Base-by-base conservation (phyloP, 73 alveolate species). In the Symbiodinium natans region DNA sequence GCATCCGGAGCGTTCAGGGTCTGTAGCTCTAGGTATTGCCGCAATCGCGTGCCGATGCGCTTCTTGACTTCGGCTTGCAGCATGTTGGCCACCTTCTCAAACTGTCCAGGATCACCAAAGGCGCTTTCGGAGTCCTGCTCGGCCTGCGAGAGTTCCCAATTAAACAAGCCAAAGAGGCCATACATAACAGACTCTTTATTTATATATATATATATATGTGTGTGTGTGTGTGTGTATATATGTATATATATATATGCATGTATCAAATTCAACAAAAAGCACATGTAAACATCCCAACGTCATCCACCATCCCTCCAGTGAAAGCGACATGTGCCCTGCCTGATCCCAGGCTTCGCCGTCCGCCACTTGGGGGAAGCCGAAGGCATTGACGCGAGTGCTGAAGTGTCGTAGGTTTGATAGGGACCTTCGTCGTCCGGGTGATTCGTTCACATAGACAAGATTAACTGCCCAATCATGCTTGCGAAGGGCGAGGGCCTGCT, bases 11-110 rank as follows among this genome's bases (percentile, higher is more conserved):
- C 80, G 80, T 36, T 5, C 80, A 0, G 80, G 80, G 80, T 63
- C 36, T 63, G 80, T 36, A 63, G 19, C 41, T 40, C 46, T 8
- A 90, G n/a, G 54, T 90, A 54, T 1, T 41, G 15, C 56, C n/a
- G 34, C 97, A 90, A 73, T 19, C 80, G 68, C 82, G 43, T 71
- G 40, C 71, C 56, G 63, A 90, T 23, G 80, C 97, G 97, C 15
- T 68, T 75, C 33, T 41, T 68, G 54, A 90, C 97, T 31, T 90
- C 97, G 29, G 94, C 29, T 63, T 63, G 80, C 80, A 63, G 80
- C 38, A 63, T 13, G 29, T n/a, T 27, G 13, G 80, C 38, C 80
- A 23, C 33, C 38, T 27, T 23, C 21, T 63, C 80, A 36, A 63
- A 63, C 19, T 63, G 80, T 36, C 80, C 1, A 7, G 31, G 9